These are phyloP conservation scores for Globisporangium solare DNA, from an alignment of 352 stramenopile species.

Conservation along the genomic window DNA sequence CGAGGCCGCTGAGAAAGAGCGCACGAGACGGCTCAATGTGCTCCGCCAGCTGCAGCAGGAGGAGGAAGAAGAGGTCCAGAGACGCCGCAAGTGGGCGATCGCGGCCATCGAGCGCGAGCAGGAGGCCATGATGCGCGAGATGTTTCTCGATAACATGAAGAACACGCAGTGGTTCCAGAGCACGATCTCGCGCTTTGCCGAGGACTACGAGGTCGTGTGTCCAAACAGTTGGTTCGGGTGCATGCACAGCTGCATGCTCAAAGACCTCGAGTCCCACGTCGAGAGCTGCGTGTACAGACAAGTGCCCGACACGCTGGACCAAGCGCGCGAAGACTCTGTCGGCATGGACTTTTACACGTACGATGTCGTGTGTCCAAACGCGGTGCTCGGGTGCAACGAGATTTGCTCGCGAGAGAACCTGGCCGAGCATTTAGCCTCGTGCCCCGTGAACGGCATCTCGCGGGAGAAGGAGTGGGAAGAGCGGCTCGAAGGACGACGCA, in stretches of 20 bases:
- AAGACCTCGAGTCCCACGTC: slow-evolving; percentile 68
- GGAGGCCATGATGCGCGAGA: slow-evolving; percentile 70
- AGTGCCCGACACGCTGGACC: slow-evolving; percentile 68
- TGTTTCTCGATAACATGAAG: slow-evolving; percentile 88
- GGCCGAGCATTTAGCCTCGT: slow-evolving; percentile 55
- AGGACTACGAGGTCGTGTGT: slow-evolving; percentile 84
- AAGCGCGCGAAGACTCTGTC: slow-evolving; percentile 44
- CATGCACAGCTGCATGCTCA: slow-evolving; percentile 80
- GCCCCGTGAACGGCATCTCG: slow-evolving; percentile 64
- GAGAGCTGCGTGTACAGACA: slow-evolving; percentile 66
- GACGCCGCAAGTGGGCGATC: slow-evolving; percentile 68
- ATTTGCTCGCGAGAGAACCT: slow-evolving; percentile 74
- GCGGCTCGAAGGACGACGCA: slow-evolving; percentile 53
- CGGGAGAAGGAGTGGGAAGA: slow-evolving; percentile 78
- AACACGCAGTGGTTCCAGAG: slow-evolving; percentile 88
- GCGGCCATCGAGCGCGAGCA: slow-evolving; percentile 80
- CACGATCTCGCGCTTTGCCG: slow-evolving; percentile 71
- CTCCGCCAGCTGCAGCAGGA: slow-evolving; percentile 68
- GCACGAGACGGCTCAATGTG: slow-evolving; percentile 52
- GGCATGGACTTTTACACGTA: slow-evolving; percentile 74
- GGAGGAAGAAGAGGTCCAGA: slow-evolving; percentile 67
- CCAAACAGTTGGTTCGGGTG: slow-evolving; percentile 87
- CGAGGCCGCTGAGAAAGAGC: slow-evolving; percentile 74
- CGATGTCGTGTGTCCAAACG: slow-evolving; percentile 82
- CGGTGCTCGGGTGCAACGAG: slow-evolving; percentile 70